Base-by-base conservation (phyloP, 208 protist genomes). In the Acanthamoeba lenticulata region DNA sequence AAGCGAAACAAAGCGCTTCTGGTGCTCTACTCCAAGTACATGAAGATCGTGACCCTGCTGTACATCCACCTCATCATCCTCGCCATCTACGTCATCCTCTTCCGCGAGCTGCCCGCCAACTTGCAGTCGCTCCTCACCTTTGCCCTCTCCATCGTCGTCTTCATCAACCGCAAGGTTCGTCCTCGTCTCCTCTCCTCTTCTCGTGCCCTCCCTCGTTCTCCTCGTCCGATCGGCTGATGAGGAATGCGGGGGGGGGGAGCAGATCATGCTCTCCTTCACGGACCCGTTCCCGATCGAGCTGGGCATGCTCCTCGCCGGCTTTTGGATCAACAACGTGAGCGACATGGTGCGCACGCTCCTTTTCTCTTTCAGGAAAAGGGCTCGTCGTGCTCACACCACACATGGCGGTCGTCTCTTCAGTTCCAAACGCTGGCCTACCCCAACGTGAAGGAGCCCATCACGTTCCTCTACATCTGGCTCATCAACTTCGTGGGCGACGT, bases 251-350 rank as follows among this genome's bases (percentile, higher is more conserved):
- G n/a, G n/a, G n/a, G n/a, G n/a, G n/a, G n/a, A n/a, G n/a, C 72
- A 85, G 74, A 85, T 85, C 17, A 34, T 94, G 36, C 62, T 95
- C 3, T 67, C 60, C 1, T 72, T 94, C 49, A 72, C 89, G 0
- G 94, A 95, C 40, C 47, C 83, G 0, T 94, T 95, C 27, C 94
- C 94, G 0, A 67, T 95, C 7, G 94, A 95, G 60, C 69, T 94
- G 27, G 77, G 44, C 3, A 95, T 95, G 94, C 55, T 95, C 11
- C 65, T 95, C 32, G 52, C 81, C 1, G 94, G 94, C 69, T 83
- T 95, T n/a, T 95, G 94, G 94, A 83, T 95, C 15, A 94, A 95
- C 67, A 92, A 95, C 52, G n/a, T 95, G 34, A 62, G 47, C 40
- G 92, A 94, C 32, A 90, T 95, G 57, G 93, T 92, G 57, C 21